Base-by-base conservation (phyloP, 768 basidiomycete genomes). In the Phylloporus rhodoxanthus region DNA sequence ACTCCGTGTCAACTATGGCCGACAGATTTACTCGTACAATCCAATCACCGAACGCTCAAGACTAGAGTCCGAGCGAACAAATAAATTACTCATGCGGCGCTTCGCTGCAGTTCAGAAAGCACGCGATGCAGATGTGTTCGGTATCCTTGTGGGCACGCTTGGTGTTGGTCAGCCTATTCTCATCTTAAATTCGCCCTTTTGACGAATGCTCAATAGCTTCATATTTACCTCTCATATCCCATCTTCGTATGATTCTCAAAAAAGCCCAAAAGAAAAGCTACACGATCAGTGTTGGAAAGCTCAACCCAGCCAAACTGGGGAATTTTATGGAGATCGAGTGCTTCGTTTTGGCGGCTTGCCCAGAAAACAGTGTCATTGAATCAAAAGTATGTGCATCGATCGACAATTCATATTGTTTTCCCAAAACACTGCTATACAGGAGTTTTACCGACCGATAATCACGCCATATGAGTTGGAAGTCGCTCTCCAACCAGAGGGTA, bases 321-420 rank as follows among this genome's bases (percentile, higher is more conserved):
- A 99, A 98, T 68, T 98, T 97, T 66, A 78, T 88, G 60, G 94
- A 97, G 65, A 85, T 99, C 43, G 95, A 97, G 62, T 95, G 93
- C 60, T 98, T 92, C 60, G 85, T 97, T 15, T 75, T 96, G 50
- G 89, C 96, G 4, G 94, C 94, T 2, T 99, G 96, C 67, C 87
- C 86, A 0, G 94, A 99, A 65, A 95, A 95, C 57, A 89, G 86
- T 45, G 63, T 97, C 21, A 73, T 86, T 30, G 87, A 89, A 19
- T 75, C 82, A 4, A 87, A 86, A 70, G 85, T 78, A 36, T 6
- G 66, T 58, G 5, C 2, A 3, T 33, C 17, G 2, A 14, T 20
- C 14, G 38, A 21, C 15, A 3, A 1, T n/a, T 21, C 15, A 11
- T 15, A 17, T 37, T 9, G 8, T 8, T n/a, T 45, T n/a, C 5